phyloP scores from a whole-genome alignment of 805 yeast genomes.

The Myxozyma melibiosi region DNA sequence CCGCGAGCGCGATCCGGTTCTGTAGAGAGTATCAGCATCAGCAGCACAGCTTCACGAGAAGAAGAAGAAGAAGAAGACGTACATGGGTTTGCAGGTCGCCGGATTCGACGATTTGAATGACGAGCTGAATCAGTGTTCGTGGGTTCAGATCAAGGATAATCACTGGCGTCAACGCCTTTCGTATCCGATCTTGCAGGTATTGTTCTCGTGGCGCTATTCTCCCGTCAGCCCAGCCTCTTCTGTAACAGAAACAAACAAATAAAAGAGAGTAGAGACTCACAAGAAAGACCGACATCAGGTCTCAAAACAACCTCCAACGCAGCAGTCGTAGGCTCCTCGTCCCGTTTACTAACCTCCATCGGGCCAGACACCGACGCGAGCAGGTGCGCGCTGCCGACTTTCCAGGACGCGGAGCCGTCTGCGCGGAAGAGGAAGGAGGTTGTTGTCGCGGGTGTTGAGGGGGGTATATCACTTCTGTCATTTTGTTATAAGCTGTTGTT shows the following conservation, averaged over 20 bases:
- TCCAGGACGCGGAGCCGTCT: constrained; percentile 33
- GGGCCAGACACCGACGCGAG: constrained; percentile 89
- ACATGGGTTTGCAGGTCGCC: constrained; percentile 46
- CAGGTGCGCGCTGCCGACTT: constrained; percentile 41
- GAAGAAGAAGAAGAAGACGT: not conserved
- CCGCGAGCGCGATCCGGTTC: constrained; percentile 57
- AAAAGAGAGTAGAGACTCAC: constrained; percentile 33
- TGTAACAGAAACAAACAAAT: not conserved
- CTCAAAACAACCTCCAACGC: constrained; percentile 76
- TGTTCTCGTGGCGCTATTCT: constrained; percentile 63
- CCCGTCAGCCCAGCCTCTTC: not conserved
- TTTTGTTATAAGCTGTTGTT: too few relatives aligned
- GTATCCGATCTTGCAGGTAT: constrained; percentile 68
- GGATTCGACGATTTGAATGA: constrained; percentile 62
- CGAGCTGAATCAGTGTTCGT: constrained; percentile 72
- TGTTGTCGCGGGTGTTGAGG: constrained; percentile 4
- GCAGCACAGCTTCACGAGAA: not conserved
- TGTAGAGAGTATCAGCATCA: constrained; percentile 22
- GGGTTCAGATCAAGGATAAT: constrained; percentile 71
- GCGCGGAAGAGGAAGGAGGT: constrained; percentile 21
- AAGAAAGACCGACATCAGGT: constrained; percentile 75
- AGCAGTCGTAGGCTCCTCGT: constrained; percentile 78
- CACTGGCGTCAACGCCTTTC: constrained; percentile 60
- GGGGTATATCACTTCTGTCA: not conserved
- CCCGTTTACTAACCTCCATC: constrained; percentile 76